phyloP scores from a whole-genome alignment of 1,139 yeast species.

The Zygosaccharomyces sapae region DNA sequence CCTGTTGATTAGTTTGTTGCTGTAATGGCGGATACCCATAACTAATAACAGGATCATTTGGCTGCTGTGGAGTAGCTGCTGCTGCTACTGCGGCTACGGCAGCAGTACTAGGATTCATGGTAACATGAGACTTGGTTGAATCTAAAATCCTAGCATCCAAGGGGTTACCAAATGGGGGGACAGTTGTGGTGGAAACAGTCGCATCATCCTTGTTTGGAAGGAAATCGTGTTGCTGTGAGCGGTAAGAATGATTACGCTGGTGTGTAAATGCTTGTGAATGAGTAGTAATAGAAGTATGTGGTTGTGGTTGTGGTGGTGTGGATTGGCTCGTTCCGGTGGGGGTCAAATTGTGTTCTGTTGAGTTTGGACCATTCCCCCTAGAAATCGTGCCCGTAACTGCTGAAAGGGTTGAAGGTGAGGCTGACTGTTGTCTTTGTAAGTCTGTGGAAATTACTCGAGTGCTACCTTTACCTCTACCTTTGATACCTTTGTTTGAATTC shows the following conservation, averaged over 20 bases:
- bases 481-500: slow-evolving; percentile 84
- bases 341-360: neutral
- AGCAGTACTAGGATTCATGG: slow-evolving; percentile 4
- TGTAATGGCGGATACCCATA: slow-evolving; percentile 15
- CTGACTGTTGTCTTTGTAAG: slow-evolving; percentile 8
- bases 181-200: slow-evolving; percentile 3
- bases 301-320: slow-evolving; percentile 7
- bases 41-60: slow-evolving; percentile 12
- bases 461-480: slow-evolving; percentile 73
- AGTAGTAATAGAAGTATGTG: neutral
- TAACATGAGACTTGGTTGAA: slow-evolving; percentile 10
- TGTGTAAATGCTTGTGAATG: slow-evolving; percentile 3
- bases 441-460: slow-evolving; percentile 23
- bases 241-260: slow-evolving; percentile 2
- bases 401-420: neutral
- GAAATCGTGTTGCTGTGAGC: slow-evolving; percentile 1
- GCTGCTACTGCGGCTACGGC: slow-evolving; percentile 1
- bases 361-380: neutral
- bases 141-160: slow-evolving; percentile 11
- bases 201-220: slow-evolving; percentile 6
- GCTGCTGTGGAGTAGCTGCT: slow-evolving; percentile 6
- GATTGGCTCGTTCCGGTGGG: slow-evolving; percentile 8
- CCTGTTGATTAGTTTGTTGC: slow-evolving; percentile 8
- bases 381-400: slow-evolving; percentile 1
- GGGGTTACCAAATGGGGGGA: slow-evolving; percentile 9